A percentile compares a stretch with the other conserved stretches of the same genome.
phyloP scores from a whole-genome alignment of 2,329 filamentous ascomycete genomes.

The Diaporthe citri region DNA sequence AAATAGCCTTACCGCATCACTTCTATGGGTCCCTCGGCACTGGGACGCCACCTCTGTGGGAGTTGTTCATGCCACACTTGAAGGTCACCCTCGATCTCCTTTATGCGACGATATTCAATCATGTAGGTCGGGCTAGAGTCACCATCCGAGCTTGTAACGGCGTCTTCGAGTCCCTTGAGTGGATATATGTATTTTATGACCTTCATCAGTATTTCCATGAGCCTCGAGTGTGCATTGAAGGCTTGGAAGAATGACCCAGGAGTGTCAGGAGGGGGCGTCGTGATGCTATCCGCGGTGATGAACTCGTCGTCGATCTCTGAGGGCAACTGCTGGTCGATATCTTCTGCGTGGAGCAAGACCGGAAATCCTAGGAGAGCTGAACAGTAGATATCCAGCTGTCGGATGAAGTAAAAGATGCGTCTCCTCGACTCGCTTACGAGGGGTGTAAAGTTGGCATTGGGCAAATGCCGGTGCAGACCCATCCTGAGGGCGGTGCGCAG shows the following conservation, averaged over 20 bases:
- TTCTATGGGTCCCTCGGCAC: conserved; percentile 79
- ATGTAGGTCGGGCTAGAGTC: conserved; percentile 66
- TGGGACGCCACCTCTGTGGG: conserved; percentile 82
- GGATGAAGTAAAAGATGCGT: conserved; percentile 76
- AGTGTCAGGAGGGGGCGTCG: conserved; percentile 66
- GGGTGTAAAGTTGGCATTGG: conserved; percentile 71
- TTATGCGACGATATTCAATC: conserved; percentile 73
- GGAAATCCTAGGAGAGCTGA: conserved; percentile 77
- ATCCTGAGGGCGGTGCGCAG: conserved; percentile 81
- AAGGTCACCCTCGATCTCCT: conserved; percentile 74
- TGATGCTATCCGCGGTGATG: conserved; percentile 70
- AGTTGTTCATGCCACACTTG: conserved; percentile 75
- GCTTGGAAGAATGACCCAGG: conserved; percentile 71
- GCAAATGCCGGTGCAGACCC: conserved; percentile 80
- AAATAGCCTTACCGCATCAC: conserved; percentile 75
- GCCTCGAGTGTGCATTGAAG: conserved; percentile 73
- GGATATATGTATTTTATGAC: conserved; percentile 77
- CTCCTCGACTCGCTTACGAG: conserved; percentile 75
- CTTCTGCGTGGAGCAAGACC: conserved; percentile 71
- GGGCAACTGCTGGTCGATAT: conserved; percentile 76
- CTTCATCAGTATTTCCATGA: conserved; percentile 75
- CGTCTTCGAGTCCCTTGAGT: conserved; percentile 67
- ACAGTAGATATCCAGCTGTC: conserved; percentile 79
- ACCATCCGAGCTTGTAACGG: conserved; percentile 50
- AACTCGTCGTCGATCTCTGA: conserved; percentile 76